A percentile compares a stretch with the other conserved stretches of the same genome.
Evolutionary conservation across 768 basidiomycete genomes (phyloP).

Genomic region (Russula foetens): DNA sequence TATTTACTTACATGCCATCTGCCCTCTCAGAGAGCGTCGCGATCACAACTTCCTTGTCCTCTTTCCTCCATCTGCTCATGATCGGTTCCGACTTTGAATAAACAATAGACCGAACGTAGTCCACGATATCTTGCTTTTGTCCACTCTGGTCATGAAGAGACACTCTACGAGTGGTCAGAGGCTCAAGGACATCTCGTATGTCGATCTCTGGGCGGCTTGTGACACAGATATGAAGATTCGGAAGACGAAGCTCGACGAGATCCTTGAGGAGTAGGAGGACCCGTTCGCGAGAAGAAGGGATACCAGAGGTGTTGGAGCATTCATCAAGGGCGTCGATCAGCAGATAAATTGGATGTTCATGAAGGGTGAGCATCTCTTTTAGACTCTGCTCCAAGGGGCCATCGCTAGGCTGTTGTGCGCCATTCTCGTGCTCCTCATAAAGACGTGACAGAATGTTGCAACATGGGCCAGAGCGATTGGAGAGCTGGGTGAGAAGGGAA

Average conservation of each 20-base stretch:
- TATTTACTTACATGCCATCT: background rate
- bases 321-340: background rate
- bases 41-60: background rate
- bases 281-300: background rate
- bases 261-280: background rate
- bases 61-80: too few species aligned
- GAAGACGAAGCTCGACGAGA: background rate
- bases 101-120: background rate
- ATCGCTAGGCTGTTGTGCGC: background rate
- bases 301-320: background rate
- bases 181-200: background rate
- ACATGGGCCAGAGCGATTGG: background rate
- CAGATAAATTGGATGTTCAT: background rate
- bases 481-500: slow-evolving; percentile 2
- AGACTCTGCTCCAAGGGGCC: background rate
- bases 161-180: background rate
- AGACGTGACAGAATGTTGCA: background rate
- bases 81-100: background rate
- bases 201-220: too few species aligned
- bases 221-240: too few species aligned
- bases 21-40: background rate
- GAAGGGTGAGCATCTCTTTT: background rate
- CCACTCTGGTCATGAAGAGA: background rate
- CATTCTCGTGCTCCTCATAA: background rate
- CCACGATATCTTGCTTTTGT: background rate